These are phyloP conservation scores for Kluyveromyces starmeri DNA, from an alignment of 805 yeast genomes.

Conservation along the genomic window DNA sequence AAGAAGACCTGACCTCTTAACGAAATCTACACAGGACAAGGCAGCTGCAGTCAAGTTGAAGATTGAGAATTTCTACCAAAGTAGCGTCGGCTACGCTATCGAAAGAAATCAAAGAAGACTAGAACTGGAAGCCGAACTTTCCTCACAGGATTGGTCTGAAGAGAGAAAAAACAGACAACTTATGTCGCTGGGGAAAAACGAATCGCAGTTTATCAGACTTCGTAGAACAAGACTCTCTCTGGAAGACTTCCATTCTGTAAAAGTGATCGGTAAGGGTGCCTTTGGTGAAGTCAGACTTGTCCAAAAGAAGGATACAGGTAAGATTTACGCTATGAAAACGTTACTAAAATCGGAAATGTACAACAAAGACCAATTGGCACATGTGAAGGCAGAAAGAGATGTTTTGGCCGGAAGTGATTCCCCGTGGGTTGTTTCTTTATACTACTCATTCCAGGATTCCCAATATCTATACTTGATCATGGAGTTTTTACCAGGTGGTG, in stretches of 20 bases:
- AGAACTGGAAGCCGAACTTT: slow-evolving; percentile 66
- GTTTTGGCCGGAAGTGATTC: slow-evolving; percentile 86
- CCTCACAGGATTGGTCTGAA: slow-evolving; percentile 64
- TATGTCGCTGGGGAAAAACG: slow-evolving; percentile 76
- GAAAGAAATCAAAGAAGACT: slow-evolving; percentile 91
- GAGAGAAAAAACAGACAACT: slow-evolving; percentile 80
- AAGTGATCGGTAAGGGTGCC: slow-evolving; percentile 92
- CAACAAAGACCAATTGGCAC: slow-evolving; percentile 88
- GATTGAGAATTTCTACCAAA: slow-evolving; percentile 76
- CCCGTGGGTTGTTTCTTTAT: slow-evolving; percentile 82
- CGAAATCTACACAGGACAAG: slow-evolving; percentile 69
- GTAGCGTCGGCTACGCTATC: slow-evolving; percentile 83
- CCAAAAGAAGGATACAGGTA: slow-evolving; percentile 83
- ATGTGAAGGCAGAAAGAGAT: slow-evolving; percentile 93
- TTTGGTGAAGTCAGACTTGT: slow-evolving; percentile 95
- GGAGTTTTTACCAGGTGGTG: slow-evolving; percentile 93
- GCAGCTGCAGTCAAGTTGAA: slow-evolving; percentile 77
- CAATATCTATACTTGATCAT: slow-evolving; percentile 74
- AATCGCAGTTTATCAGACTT: slow-evolving; percentile 75
- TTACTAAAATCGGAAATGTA: slow-evolving; percentile 86
- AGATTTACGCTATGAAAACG: slow-evolving; percentile 92
- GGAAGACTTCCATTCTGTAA: slow-evolving; percentile 81
- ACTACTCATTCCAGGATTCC: slow-evolving; percentile 69
- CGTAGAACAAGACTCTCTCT: slow-evolving; percentile 75
- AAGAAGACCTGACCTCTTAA: slow-evolving; percentile 71